Base-by-base conservation (phyloP, 495 filamentous ascomycete species). In the Penicillium antarcticum region DNA sequence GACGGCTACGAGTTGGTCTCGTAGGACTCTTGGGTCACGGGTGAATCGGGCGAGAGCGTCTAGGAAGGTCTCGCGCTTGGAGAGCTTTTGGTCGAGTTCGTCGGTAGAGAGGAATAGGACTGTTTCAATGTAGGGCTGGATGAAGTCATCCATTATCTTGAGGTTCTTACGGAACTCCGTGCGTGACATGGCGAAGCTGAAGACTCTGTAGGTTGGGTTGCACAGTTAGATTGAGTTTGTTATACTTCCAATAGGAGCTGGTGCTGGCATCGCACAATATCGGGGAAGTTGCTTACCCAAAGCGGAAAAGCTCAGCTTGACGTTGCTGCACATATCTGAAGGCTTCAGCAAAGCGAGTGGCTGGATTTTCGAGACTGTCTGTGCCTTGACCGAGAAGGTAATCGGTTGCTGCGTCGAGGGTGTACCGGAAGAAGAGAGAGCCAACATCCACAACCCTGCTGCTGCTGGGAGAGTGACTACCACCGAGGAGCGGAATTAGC, bases 311-410 rank as follows among this genome's bases (percentile, higher is more conserved):
- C 56, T 83, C 63, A 58, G 78, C 79, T 61, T 91, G 87, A 4
- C 87, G 71, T 17, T 78, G 68, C 62, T 91, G 88, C 16, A 88
- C 85, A 55, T 88, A 85, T 60, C 70, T 75, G 65, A 94, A 92
- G 12, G 86, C 85, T 40, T 84, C 78, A n/a, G 86, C 86, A 62
- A 94, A 92, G 2, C 69, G 48, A 2, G 63, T 69, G 18, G 70
- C 62, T 5, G 78, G 70, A 45, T 76, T 77, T n/a, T 72, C 70
- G n/a, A 92, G 73, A 56, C 83, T 90, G 52, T 87, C 77, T 12
- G 89, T 82, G 44, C 83, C 82, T 41, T 84, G 72, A 12, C 92
- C 92, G n/a, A 96, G 78, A 31, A 97, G 71, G 62, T 94, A 96
- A 50, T 92, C 87, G 12, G 91, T 94, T 2, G 89, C 84, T 2